These are phyloP conservation scores for Letharia lupina DNA, from an alignment of 495 filamentous ascomycete species.

Conservation along the genomic window DNA sequence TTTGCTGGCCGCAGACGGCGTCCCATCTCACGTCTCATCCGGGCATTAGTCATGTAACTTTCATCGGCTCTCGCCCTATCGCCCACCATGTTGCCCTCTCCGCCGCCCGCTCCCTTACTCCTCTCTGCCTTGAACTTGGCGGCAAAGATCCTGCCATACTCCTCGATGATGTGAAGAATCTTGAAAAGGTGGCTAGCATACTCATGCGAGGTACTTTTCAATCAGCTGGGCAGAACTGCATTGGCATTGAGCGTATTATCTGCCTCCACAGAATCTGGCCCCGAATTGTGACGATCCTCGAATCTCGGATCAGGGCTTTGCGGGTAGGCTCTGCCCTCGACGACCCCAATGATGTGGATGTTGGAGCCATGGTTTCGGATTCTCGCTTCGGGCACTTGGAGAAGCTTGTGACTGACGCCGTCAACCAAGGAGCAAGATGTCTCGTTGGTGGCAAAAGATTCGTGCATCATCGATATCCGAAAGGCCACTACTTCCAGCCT, in stretches of 20 bases:
- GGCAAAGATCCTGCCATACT: slow-evolving; percentile 94
- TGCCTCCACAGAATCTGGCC: slow-evolving; percentile 66
- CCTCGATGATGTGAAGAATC: slow-evolving; percentile 66
- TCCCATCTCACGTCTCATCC: slow-evolving; percentile 79
- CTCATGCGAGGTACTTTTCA: slow-evolving; percentile 91
- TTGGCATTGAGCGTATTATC: slow-evolving; percentile 91
- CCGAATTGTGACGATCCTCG: slow-evolving; percentile 59
- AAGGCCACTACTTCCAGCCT: slow-evolving; percentile 85
- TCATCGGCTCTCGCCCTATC: slow-evolving; percentile 85
- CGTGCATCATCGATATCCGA: slow-evolving; percentile 57
- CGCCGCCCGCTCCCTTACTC: slow-evolving; percentile 74
- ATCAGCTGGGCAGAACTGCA: slow-evolving; percentile 95
- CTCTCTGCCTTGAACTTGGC: slow-evolving; percentile 81
- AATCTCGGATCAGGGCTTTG: slow-evolving; percentile 60
- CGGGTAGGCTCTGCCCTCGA: slow-evolving; percentile 62
- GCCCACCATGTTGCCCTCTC: slow-evolving; percentile 81
- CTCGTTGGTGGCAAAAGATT: slow-evolving; percentile 69
- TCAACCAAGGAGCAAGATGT: slow-evolving; percentile 67
- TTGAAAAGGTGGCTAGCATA: slow-evolving; percentile 64
- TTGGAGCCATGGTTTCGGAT: slow-evolving; percentile 84
- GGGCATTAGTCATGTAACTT: slow-evolving; percentile 82
- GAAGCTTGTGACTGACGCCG: slow-evolving; percentile 63
- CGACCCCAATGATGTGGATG: slow-evolving; percentile 61
- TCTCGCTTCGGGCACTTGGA: slow-evolving; percentile 62
- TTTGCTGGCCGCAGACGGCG: slow-evolving; percentile 80